Evolutionary conservation across 1,284 basidiomycete genomes (phyloP).

Genomic region (Schizopora paradoxa): DNA sequence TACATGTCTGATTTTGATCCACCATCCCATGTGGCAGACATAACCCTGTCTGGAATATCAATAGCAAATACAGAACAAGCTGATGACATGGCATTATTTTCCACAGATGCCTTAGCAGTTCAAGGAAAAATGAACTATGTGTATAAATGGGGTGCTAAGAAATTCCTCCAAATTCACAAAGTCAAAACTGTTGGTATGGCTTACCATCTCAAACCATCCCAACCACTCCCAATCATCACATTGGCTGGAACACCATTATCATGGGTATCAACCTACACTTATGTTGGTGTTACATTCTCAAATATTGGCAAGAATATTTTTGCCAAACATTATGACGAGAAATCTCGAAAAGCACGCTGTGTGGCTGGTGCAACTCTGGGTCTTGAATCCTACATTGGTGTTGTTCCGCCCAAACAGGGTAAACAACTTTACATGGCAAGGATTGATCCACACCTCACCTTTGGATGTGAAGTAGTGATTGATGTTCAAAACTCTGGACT

Average conservation of each 20-base stretch:
- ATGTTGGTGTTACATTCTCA: background rate
- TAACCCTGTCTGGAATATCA: background rate
- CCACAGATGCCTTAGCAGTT: background rate
- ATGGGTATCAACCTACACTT: background rate
- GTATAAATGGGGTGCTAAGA: background rate
- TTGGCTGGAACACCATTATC: background rate
- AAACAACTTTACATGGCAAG: no score
- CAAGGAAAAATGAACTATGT: slow-evolving; percentile 3
- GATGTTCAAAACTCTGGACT: no score
- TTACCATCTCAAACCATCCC: no score
- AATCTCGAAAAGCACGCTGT: background rate
- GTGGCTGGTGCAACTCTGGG: background rate
- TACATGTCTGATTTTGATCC: slow-evolving; percentile 13
- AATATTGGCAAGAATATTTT: background rate
- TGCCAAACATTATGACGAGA: background rate
- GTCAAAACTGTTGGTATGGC: background rate
- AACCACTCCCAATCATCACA: no score
- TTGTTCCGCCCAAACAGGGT: no score
- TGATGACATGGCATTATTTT: slow-evolving; percentile 10
- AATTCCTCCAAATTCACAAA: background rate
- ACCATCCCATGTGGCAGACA: background rate
- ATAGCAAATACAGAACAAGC: slow-evolving; percentile 11
- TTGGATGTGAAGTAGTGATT: no score
- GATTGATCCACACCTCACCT: no score
- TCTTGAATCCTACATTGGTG: no score